These are phyloP conservation scores for Mortierella sp. DNA, from an alignment of 371 early-diverging fungal genomes.

Conservation along the genomic window DNA sequence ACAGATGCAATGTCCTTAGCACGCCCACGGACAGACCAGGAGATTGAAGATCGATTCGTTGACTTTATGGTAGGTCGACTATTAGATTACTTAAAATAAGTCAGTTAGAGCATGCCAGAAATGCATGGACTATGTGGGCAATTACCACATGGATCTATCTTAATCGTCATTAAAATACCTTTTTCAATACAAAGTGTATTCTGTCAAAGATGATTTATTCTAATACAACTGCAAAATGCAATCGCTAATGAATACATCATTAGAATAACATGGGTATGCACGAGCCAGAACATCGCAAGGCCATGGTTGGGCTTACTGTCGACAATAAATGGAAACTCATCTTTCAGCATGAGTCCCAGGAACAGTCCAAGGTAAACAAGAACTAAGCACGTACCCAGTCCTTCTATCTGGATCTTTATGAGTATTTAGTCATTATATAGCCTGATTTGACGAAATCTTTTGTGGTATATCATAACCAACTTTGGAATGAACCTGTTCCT, in stretches of 20 bases:
- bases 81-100: background rate
- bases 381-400: background rate
- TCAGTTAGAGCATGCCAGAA: background rate
- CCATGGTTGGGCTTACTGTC: constrained; percentile 41
- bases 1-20: constrained; percentile 52
- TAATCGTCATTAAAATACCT: background rate
- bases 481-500: background rate
- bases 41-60: constrained; percentile 55
- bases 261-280: constrained; percentile 58
- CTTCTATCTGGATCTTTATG: no score
- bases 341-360: constrained; percentile 54
- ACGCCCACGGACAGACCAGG: constrained; percentile 52
- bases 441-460: background rate
- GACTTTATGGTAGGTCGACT: constrained; percentile 55
- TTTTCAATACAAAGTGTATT: background rate
- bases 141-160: constrained; percentile 4
- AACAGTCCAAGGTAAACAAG: constrained; percentile 45
- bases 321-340: constrained; percentile 58
- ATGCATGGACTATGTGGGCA: constrained; percentile 1
- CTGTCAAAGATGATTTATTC: background rate
- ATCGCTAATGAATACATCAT: background rate
- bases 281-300: constrained; percentile 52
- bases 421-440: no score
- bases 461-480: background rate
- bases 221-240: background rate